Evolutionary conservation across 257 asterid species (phyloP).

Genomic region (Phtheirospermum japonicum): DNA sequence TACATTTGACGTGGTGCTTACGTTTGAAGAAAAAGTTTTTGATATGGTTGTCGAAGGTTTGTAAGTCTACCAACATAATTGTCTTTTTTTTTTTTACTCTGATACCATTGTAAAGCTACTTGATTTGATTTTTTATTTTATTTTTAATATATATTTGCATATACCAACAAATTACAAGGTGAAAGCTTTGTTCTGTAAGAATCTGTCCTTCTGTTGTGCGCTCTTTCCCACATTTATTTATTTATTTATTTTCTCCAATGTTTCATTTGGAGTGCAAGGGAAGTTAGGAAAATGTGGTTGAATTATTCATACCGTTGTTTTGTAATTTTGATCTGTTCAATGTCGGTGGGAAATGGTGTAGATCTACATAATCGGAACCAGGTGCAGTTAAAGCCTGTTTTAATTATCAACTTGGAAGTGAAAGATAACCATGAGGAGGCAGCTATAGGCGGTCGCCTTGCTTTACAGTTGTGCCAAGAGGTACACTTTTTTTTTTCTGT

Average conservation of each 20-base stretch:
- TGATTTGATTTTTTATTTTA: not conserved
- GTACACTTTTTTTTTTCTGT: slow-evolving; percentile 33
- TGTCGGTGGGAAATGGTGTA: slow-evolving; percentile 32
- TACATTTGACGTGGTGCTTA: slow-evolving; percentile 79
- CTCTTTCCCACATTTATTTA: too few species aligned
- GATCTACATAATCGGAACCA: slow-evolving; percentile 84
- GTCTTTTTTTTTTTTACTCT: not conserved
- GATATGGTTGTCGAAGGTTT: slow-evolving; percentile 96
- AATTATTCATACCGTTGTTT: not conserved
- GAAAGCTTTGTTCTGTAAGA: not conserved
- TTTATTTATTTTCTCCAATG: not conserved
- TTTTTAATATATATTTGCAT: too few species aligned
- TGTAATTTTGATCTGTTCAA: slow-evolving; percentile 11
- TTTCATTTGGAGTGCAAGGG: not conserved
- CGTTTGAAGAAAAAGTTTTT: slow-evolving; percentile 93
- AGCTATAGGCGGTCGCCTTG: slow-evolving; percentile 87
- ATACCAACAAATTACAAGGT: too few species aligned
- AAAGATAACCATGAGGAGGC: slow-evolving; percentile 99
- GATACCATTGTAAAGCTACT: slow-evolving; percentile 7
- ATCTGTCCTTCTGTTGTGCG: not conserved
- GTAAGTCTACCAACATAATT: slow-evolving; percentile 21
- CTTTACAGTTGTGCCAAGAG: slow-evolving; percentile 83
- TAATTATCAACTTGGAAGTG: slow-evolving; percentile 86
- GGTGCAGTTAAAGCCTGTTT: slow-evolving; percentile 69
- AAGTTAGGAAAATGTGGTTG: not conserved